Evolutionary conservation across 257 asterid genomes (phyloP).

Genomic region (Solanum chiquidenum): DNA sequence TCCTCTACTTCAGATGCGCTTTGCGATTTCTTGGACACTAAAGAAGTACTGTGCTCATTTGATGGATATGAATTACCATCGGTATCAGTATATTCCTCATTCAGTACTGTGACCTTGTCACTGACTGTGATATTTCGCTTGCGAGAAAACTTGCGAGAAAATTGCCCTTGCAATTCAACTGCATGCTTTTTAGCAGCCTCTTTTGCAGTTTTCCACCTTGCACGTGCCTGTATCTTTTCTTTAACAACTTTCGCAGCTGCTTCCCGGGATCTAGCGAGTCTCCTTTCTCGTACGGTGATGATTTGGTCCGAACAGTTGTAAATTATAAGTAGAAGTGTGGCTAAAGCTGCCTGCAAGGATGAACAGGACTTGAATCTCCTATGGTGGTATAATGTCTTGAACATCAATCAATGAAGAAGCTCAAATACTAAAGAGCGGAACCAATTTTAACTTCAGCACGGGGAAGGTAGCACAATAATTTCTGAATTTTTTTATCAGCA

Average conservation of each 20-base stretch:
- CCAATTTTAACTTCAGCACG: not conserved
- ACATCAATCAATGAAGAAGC: not conserved
- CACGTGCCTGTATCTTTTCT: conserved; percentile 75
- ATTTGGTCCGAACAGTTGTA: conserved; percentile 92
- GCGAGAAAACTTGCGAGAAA: conserved; percentile 61
- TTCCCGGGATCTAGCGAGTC: conserved; percentile 78
- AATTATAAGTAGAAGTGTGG: conserved; percentile 68
- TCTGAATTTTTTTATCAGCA: not conserved
- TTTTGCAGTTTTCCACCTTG: conserved; percentile 84
- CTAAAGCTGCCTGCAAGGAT: conserved; percentile 60
- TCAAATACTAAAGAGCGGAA: not conserved
- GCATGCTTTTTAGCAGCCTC: conserved; percentile 87
- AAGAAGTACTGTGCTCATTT: conserved; percentile 7
- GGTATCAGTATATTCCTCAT: not conserved
- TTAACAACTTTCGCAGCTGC: conserved; percentile 79
- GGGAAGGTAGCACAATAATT: not conserved
- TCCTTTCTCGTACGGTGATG: conserved; percentile 68
- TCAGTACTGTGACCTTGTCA: conserved; percentile 35
- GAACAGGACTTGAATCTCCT: not conserved
- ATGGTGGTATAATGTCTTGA: not conserved
- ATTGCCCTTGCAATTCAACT: conserved; percentile 44
- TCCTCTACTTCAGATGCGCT: conserved; percentile 10
- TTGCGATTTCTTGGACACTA: not conserved
- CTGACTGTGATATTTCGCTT: conserved; percentile 19
- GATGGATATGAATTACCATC: conserved; percentile 7